Evolutionary conservation across 2,329 filamentous ascomycete genomes (phyloP).

Genomic region (Monilinia fructigena): DNA sequence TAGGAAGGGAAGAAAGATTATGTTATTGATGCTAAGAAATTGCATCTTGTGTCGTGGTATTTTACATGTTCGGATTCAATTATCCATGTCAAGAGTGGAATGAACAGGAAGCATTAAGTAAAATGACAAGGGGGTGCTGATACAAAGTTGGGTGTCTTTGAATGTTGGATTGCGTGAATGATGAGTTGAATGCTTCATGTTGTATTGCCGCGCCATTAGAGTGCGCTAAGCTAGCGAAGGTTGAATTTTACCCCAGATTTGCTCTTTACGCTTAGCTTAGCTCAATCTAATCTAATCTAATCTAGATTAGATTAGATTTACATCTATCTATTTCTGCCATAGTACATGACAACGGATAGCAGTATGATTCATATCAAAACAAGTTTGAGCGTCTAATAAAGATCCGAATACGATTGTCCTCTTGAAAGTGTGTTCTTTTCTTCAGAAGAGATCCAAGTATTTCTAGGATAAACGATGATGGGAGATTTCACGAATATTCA

Average conservation of each 20-base stretch:
- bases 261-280: background rate
- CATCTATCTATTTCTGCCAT: background rate
- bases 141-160: background rate
- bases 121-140: background rate
- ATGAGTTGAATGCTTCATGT: no score
- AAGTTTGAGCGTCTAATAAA: no score
- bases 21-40: conserved; percentile 28
- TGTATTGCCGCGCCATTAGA: background rate
- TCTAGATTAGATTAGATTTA: background rate
- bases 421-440: no score
- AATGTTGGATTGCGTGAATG: background rate
- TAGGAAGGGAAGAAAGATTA: conserved; percentile 20
- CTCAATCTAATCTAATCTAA: background rate
- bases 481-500: no score
- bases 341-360: no score
- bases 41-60: conserved; percentile 32
- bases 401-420: no score
- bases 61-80: conserved; percentile 30
- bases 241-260: conserved; percentile 7
- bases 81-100: background rate
- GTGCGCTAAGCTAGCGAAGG: conserved; percentile 7
- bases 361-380: no score
- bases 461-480: no score
- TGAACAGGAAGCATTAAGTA: background rate
- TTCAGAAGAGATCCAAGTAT: no score